Percentiles rank a stretch among this genome's conserved stretches.
Conservation (phyloP, 257 asterid species). For the Solanum chilense region DNA sequence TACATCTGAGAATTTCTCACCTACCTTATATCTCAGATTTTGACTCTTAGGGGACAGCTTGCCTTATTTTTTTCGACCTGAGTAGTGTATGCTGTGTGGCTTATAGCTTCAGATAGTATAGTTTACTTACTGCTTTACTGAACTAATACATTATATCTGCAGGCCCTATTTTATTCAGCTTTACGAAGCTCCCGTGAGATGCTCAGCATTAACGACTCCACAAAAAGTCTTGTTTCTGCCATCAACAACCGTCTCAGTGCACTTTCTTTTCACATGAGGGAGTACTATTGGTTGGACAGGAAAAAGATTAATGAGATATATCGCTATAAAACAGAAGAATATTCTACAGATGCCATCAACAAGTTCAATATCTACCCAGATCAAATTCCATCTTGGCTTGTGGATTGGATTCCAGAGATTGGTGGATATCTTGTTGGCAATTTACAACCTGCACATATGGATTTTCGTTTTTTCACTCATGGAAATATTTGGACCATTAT, state of each 20-base stretch:
- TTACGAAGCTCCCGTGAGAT: slow-evolving; percentile 65
- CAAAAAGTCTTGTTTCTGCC: slow-evolving; percentile 52
- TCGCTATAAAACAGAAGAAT: slow-evolving; percentile 65
- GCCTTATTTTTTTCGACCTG: background rate
- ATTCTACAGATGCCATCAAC: slow-evolving; percentile 56
- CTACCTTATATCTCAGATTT: background rate
- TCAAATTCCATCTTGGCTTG: slow-evolving; percentile 36
- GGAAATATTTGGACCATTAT: slow-evolving; percentile 36
- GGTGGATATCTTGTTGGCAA: slow-evolving; percentile 34
- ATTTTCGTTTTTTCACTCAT: slow-evolving; percentile 29
- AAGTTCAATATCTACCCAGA: slow-evolving; percentile 74
- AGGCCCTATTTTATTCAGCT: slow-evolving; percentile 74
- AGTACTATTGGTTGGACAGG: slow-evolving; percentile 60
- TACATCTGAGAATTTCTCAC: background rate
- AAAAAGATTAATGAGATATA: slow-evolving; percentile 58
- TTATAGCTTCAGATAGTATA: background rate
- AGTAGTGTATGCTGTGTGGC: background rate
- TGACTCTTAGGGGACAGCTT: too few relatives aligned
- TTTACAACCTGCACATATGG: slow-evolving; percentile 41
- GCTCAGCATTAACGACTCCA: slow-evolving; percentile 46
- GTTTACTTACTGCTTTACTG: background rate
- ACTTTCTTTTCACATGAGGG: slow-evolving; percentile 59
- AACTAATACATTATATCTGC: background rate
- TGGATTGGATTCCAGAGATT: slow-evolving; percentile 30
- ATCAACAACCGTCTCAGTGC: slow-evolving; percentile 60